A percentile compares a stretch with the other conserved stretches of the same genome.
phyloP scores from a whole-genome alignment of 1,139 yeast genomes.

The Schwanniomyces etchellsii region DNA sequence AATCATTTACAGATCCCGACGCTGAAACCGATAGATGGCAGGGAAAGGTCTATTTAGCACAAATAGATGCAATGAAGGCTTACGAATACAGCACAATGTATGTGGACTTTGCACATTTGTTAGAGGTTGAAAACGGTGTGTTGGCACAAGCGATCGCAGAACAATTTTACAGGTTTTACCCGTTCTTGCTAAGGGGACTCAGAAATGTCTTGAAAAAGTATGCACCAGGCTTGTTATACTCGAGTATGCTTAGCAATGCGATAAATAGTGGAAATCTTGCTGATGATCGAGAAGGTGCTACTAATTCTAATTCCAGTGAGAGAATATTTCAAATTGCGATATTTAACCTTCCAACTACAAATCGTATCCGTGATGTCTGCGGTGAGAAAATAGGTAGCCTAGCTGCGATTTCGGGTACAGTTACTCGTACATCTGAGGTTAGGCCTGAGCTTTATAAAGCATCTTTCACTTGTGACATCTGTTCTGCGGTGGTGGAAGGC shows the following conservation, averaged over 20 bases:
- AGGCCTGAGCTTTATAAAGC: slow-evolving; percentile 91
- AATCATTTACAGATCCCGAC: slow-evolving; percentile 48
- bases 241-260: slow-evolving; percentile 29
- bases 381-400: slow-evolving; percentile 86
- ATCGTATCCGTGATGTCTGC: slow-evolving; percentile 84
- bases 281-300: not conserved
- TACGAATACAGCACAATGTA: slow-evolving; percentile 76
- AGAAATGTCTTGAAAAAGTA: slow-evolving; percentile 65
- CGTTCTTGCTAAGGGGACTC: slow-evolving; percentile 74
- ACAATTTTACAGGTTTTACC: slow-evolving; percentile 88
- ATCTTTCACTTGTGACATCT: slow-evolving; percentile 83
- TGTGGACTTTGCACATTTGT: slow-evolving; percentile 77
- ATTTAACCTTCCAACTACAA: slow-evolving; percentile 76
- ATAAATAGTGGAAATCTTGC: slow-evolving; percentile 16
- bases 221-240: slow-evolving; percentile 67
- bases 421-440: slow-evolving; percentile 94
- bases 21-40: slow-evolving; percentile 33
- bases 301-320: slow-evolving; percentile 38
- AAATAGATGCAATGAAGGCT: slow-evolving; percentile 73
- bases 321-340: slow-evolving; percentile 85
- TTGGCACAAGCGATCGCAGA: slow-evolving; percentile 85
- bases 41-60: slow-evolving; percentile 68
- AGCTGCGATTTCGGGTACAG: slow-evolving; percentile 88
- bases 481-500: slow-evolving; percentile 81
- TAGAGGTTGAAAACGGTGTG: slow-evolving; percentile 76